Evolutionary conservation across 768 basidiomycete species (phyloP), one percentile per base, ranked within the genome.

Genomic region (Pleurotus sapidus): DNA sequence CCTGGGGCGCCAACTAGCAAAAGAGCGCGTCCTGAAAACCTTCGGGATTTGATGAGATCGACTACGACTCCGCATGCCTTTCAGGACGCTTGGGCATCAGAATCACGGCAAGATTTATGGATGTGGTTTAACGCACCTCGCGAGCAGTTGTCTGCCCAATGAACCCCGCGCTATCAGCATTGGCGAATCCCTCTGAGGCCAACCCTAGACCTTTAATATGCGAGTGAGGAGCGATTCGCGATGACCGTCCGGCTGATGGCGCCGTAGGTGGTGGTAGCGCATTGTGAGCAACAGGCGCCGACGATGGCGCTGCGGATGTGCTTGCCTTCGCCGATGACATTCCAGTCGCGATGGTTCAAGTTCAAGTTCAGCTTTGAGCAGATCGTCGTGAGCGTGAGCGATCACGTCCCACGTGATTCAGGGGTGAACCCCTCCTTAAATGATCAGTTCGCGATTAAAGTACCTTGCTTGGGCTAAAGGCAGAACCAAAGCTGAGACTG

Each of bases 171-270:
- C 82, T 77, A 60, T 91, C 87, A 4, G 77, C 67, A 30, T 78
- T 75, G 1, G 94, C 96, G 56, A 79, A 79, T 1, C 95, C 96
- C 59, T 98, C 94, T 53, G 88, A 70, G 42, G 82, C 88, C 55
- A 98, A 77, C 3, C 97, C 97, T 25, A 98, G 87, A 5, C 95
- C 95, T 76, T 95, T 96, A 70, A 98, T 98, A 70, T 98, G 95
- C 4, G 95, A 97, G 68, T 98, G 95, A 2, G 93, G 87, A 1
- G 92, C 91, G 46, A 94, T 91, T 38, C 91, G 84, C 27, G 90
- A 89, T 0, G 90, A 84, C 20, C 89, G 81, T 11, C 80, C 79
- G 1, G 84, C 81, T 11, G 85, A 79, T 0, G 83, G 70, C 1
- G 80, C 76, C 3, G 88, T 78, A 0, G 89, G 88, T 0, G 88